Conservation (phyloP, 2,329 filamentous ascomycete genomes). For the Emmonsia crescens region DNA sequence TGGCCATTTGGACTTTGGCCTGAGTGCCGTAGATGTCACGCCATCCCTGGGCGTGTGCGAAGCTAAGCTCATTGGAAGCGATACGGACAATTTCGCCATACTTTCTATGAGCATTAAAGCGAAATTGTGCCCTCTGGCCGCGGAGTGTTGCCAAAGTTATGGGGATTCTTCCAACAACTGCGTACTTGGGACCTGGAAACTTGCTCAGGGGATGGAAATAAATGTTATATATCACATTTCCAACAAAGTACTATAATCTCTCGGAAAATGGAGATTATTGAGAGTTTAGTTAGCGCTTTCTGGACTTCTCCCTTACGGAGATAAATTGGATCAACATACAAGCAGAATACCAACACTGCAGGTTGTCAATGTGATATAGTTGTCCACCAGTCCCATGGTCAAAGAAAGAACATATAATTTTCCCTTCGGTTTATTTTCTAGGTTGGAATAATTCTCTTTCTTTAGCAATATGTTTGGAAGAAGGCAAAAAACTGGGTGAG, state of each 20-base stretch:
- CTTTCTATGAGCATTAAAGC: constrained; percentile 15
- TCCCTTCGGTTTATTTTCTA: not conserved
- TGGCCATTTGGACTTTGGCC: constrained; percentile 5
- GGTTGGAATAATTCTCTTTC: not conserved
- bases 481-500: not conserved
- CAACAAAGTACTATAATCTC: not conserved
- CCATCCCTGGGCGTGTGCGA: constrained; percentile 18
- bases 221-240: constrained; percentile 15
- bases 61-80: constrained; percentile 19
- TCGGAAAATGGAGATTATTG: not conserved
- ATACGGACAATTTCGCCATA: constrained; percentile 23
- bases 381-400: not conserved
- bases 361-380: not conserved
- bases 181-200: constrained; percentile 16
- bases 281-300: not conserved
- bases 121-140: constrained; percentile 7
- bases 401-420: not conserved
- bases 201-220: constrained; percentile 18
- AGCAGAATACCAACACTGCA: not conserved
- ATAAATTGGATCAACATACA: not conserved
- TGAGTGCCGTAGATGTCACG: constrained; percentile 20
- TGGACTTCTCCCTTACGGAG: no score
- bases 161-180: constrained; percentile 10
- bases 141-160: constrained; percentile 6
- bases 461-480: not conserved